Evolutionary conservation across 305 asterid species (phyloP).

Genomic region (Solanum hybrid): DNA sequence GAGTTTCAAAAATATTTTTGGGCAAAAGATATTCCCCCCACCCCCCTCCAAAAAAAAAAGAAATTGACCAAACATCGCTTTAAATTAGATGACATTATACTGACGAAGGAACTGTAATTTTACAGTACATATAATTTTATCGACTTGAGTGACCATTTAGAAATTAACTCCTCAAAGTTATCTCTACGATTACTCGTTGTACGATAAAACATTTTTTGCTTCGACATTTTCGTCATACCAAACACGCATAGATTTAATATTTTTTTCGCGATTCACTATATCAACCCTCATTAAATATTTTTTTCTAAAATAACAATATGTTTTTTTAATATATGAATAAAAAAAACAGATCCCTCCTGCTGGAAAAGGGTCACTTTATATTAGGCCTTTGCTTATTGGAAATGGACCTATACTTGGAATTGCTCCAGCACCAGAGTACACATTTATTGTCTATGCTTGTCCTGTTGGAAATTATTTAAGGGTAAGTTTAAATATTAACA

Average conservation of each 20-base stretch:
- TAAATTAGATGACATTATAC: neutral
- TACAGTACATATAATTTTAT: neutral
- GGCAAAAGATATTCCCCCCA: neutral
- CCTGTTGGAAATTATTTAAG: slow-evolving; percentile 32
- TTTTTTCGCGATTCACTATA: neutral
- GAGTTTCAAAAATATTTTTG: neutral
- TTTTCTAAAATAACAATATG: neutral
- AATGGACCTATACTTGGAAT: slow-evolving; percentile 68
- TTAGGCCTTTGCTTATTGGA: slow-evolving; percentile 77
- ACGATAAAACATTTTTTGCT: neutral
- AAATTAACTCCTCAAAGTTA: neutral
- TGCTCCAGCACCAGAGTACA: slow-evolving; percentile 68
- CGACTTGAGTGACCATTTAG: neutral
- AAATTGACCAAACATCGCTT: neutral
- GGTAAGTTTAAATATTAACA: neutral
- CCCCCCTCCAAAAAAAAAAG: no score
- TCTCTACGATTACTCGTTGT: neutral
- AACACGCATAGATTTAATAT: neutral
- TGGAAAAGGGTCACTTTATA: slow-evolving; percentile 72
- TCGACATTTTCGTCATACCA: neutral
- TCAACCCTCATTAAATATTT: neutral
- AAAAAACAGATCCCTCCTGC: slow-evolving; percentile 74
- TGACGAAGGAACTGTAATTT: neutral
- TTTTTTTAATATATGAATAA: neutral
- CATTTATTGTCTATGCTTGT: slow-evolving; percentile 37